Percentiles rank a stretch among this genome's conserved stretches.
Evolutionary conservation across 73 alveolate genomes (phyloP).

Genomic region (Effrenium voratum): DNA sequence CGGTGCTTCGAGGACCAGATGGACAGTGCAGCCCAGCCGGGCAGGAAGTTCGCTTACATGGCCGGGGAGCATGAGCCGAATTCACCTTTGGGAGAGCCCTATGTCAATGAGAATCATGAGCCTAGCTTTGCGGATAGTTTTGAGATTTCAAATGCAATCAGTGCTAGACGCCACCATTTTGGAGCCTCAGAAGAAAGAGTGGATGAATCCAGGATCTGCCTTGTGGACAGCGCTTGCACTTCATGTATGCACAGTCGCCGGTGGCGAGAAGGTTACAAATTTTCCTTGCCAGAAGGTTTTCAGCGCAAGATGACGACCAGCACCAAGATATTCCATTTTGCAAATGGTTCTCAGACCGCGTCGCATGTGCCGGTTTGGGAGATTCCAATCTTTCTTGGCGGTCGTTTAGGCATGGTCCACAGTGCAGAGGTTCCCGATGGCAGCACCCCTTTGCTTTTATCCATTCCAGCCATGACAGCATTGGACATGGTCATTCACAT

Average conservation of each 20-base stretch:
- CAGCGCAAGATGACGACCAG: not conserved
- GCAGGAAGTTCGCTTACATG: not conserved
- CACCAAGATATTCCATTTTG: not conserved
- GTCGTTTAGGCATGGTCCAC: not conserved
- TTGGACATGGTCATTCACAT: not conserved
- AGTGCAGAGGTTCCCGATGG: not conserved
- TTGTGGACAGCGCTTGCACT: slow-evolving; percentile 38
- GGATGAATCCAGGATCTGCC: not conserved
- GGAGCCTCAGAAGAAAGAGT: not conserved
- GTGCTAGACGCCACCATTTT: no score
- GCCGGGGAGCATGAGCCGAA: not conserved
- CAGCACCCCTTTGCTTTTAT: not conserved
- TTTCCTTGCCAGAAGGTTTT: not conserved
- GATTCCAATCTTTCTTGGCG: not conserved
- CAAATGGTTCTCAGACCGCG: not conserved
- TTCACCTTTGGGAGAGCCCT: not conserved
- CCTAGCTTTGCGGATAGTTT: no score
- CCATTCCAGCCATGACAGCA: not conserved
- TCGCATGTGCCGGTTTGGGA: not conserved
- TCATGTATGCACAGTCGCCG: slow-evolving; percentile 22
- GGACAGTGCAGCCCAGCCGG: not conserved
- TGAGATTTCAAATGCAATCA: no score
- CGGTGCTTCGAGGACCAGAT: not conserved
- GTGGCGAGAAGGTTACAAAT: not conserved
- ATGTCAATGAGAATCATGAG: not conserved